These are phyloP conservation scores for Circinella minor DNA, from an alignment of 371 early-diverging fungal genomes.

Conservation along the genomic window DNA sequence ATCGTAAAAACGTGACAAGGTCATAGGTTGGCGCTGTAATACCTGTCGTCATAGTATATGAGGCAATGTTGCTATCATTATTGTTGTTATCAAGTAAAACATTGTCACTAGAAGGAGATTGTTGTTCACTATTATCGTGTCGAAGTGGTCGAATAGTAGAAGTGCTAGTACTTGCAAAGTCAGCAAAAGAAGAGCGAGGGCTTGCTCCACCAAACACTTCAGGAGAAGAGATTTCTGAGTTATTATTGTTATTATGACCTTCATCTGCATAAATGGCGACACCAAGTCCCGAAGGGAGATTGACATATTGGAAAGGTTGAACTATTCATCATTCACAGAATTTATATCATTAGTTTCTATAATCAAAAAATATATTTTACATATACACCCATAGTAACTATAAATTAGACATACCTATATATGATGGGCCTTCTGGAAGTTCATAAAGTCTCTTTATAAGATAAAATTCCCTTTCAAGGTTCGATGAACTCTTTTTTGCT, in stretches of 20 bases:
- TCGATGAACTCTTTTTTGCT: conserved; percentile 29
- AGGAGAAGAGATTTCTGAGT: neutral
- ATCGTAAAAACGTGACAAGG: conserved; percentile 46
- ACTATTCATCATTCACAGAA: conserved; percentile 17
- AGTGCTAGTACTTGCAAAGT: neutral
- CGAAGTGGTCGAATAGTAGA: neutral
- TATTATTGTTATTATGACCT: conserved; percentile 20
- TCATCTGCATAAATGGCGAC: conserved; percentile 46
- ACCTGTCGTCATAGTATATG: neutral
- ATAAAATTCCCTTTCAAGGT: conserved; percentile 45
- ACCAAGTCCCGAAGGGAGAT: conserved; percentile 36
- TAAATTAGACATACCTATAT: conserved; percentile 28
- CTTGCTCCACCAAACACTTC: neutral
- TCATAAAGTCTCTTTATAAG: conserved; percentile 41
- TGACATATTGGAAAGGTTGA: conserved; percentile 41
- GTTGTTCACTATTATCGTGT: neutral
- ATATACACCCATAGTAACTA: neutral
- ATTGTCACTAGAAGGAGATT: too few species aligned
- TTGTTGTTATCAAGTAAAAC: neutral
- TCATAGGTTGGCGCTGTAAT: conserved; percentile 26
- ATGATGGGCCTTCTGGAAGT: conserved; percentile 33
- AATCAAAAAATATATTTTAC: neutral
- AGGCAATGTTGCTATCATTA: neutral
- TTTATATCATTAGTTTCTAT: too few species aligned
- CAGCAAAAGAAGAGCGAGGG: neutral